Conservation (phyloP, 2,329 filamentous ascomycete species). For the Microdochium bolleyi region DNA sequence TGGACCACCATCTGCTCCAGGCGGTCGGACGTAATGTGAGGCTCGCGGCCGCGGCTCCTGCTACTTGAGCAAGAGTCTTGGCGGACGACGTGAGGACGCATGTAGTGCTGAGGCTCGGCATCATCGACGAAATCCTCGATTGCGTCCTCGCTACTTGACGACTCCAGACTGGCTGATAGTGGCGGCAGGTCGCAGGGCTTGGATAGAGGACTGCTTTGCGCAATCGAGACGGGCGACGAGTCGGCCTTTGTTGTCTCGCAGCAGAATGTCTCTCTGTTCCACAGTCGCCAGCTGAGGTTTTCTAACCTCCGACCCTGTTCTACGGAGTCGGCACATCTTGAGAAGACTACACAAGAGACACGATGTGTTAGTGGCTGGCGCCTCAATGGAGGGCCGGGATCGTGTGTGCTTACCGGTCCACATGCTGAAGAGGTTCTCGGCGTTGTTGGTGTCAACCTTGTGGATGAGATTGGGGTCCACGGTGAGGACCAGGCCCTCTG, state of each 20-base stretch:
- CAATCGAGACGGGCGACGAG: slow-evolving; percentile 42
- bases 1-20: slow-evolving; percentile 90
- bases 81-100: slow-evolving; percentile 60
- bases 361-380: slow-evolving; percentile 20
- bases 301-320: slow-evolving; percentile 88
- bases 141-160: slow-evolving; percentile 60
- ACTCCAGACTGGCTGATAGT: slow-evolving; percentile 72
- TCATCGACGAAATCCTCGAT: slow-evolving; percentile 45
- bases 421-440: slow-evolving; percentile 91
- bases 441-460: slow-evolving; percentile 88
- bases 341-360: slow-evolving; percentile 63
- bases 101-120: slow-evolving; percentile 44
- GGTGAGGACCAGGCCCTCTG: slow-evolving; percentile 80
- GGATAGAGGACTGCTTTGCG: slow-evolving; percentile 29
- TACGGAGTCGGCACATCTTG: slow-evolving; percentile 86
- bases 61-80: slow-evolving; percentile 64
- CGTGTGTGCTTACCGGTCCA: slow-evolving; percentile 72
- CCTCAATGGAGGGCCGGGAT: slow-evolving; percentile 2
- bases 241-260: slow-evolving; percentile 50
- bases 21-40: slow-evolving; percentile 87
- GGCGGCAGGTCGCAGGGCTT: slow-evolving; percentile 48
- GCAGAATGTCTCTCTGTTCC: slow-evolving; percentile 90
- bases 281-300: slow-evolving; percentile 92
- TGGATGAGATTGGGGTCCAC: slow-evolving; percentile 89
- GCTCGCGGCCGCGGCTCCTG: slow-evolving; percentile 66